A percentile compares a stretch with the other conserved stretches of the same genome.
Conservation (phyloP, 1,139 yeast species). For the Geotrichum siamense region DNA sequence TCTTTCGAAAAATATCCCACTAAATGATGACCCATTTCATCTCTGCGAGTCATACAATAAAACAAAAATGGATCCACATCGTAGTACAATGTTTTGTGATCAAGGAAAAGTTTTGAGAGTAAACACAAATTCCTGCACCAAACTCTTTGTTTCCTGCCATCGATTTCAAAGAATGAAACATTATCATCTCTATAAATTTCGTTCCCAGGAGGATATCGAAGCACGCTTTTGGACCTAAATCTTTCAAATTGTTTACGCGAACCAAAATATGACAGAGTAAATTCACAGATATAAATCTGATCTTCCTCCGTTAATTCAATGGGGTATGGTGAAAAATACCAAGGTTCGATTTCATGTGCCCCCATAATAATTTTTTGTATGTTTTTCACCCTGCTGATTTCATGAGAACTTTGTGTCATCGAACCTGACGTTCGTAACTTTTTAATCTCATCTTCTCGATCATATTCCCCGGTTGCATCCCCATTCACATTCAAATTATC, state of each 20-base stretch:
- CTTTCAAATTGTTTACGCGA: slow-evolving; percentile 87
- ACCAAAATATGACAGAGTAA: slow-evolving; percentile 81
- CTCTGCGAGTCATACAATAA: slow-evolving; percentile 88
- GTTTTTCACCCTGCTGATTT: slow-evolving; percentile 86
- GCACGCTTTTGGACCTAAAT: slow-evolving; percentile 74
- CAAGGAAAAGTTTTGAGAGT: slow-evolving; percentile 78
- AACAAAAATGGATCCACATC: slow-evolving; percentile 96
- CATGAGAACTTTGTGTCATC: slow-evolving; percentile 80
- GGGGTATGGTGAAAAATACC: slow-evolving; percentile 98
- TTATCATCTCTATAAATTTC: slow-evolving; percentile 87
- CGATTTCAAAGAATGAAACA: slow-evolving; percentile 88
- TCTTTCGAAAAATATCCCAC: slow-evolving; percentile 97
- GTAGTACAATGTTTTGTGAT: slow-evolving; percentile 90
- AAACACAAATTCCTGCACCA: slow-evolving; percentile 96
- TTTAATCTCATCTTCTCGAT: slow-evolving; percentile 86
- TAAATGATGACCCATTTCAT: slow-evolving; percentile 84
- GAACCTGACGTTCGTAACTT: slow-evolving; percentile 90
- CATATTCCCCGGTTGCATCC: slow-evolving; percentile 44
- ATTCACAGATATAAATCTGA: slow-evolving; percentile 82
- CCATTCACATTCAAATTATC: slow-evolving; percentile 85
- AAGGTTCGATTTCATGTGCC: slow-evolving; percentile 88
- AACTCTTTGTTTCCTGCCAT: slow-evolving; percentile 88
- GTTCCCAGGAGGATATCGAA: slow-evolving; percentile 94
- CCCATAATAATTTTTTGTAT: slow-evolving; percentile 74
- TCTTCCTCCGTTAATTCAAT: slow-evolving; percentile 89